Percentiles rank a stretch among this genome's conserved stretches.
phyloP scores from a whole-genome alignment of 2,329 filamentous ascomycete genomes.

The Hansfordia pulvinata region DNA sequence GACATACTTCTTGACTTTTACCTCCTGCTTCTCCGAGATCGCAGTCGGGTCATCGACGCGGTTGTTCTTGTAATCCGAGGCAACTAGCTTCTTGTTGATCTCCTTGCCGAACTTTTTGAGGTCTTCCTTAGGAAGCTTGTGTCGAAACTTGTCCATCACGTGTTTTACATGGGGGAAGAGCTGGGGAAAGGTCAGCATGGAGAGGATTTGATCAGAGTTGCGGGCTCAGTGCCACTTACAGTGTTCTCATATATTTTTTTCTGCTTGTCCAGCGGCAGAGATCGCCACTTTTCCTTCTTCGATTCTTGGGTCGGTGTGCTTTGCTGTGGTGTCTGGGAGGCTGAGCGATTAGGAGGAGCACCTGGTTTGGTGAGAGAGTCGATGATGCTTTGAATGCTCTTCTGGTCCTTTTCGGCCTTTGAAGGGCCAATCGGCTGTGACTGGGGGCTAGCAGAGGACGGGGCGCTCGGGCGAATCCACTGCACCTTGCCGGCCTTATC shows the following conservation, averaged over 20 bases:
- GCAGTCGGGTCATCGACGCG: conserved; percentile 69
- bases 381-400: conserved; percentile 72
- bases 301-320: conserved; percentile 40
- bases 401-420: conserved; percentile 47
- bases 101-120: conserved; percentile 50
- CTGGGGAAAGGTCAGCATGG: conserved; percentile 26
- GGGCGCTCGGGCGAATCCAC: conserved; percentile 64
- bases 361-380: conserved; percentile 68
- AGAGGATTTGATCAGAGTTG: conserved; percentile 5
- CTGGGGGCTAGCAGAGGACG: conserved; percentile 45
- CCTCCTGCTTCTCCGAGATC: conserved; percentile 64
- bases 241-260: conserved; percentile 94
- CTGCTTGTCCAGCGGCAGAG: conserved; percentile 65
- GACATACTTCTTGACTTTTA: conserved; percentile 72
- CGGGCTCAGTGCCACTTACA: conserved; percentile 35
- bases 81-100: conserved; percentile 77
- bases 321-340: conserved; percentile 53
- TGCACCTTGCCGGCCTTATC: conserved; percentile 63
- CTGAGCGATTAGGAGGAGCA: conserved; percentile 34
- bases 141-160: conserved; percentile 74
- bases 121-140: conserved; percentile 74
- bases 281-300: conserved; percentile 59
- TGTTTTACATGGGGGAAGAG: conserved; percentile 75
- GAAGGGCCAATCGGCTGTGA: conserved; percentile 52
- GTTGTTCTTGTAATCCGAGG: conserved; percentile 81